These are phyloP conservation scores for Nannochloris sp. DNA, from an alignment of 139 green algal species.

Conservation along the genomic window DNA sequence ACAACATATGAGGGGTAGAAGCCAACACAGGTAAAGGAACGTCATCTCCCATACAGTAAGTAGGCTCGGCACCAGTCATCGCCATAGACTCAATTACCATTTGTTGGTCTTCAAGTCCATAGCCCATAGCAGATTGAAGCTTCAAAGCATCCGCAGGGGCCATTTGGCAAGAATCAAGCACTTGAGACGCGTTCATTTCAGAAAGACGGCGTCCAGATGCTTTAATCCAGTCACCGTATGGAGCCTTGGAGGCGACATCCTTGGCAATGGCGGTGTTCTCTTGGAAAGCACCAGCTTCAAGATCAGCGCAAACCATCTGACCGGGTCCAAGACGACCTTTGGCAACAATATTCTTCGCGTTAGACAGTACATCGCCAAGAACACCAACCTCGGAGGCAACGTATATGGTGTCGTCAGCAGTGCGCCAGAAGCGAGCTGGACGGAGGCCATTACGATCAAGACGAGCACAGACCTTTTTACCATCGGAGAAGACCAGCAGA, in stretches of 20 bases:
- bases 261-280: slow-evolving; percentile 79
- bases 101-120: slow-evolving; percentile 85
- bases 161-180: slow-evolving; percentile 40
- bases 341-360: slow-evolving; percentile 70
- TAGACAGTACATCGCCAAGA: slow-evolving; percentile 81
- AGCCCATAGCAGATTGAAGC: slow-evolving; percentile 57
- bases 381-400: slow-evolving; percentile 95
- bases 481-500: slow-evolving; percentile 96
- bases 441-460: slow-evolving; percentile 98
- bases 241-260: slow-evolving; percentile 55
- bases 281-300: slow-evolving; percentile 75
- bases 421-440: slow-evolving; percentile 94
- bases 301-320: slow-evolving; percentile 91
- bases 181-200: slow-evolving; percentile 37
- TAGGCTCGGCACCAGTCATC: slow-evolving; percentile 82
- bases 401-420: slow-evolving; percentile 92
- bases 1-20: slow-evolving; percentile 81
- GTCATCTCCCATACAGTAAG: slow-evolving; percentile 99
- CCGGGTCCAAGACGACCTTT: slow-evolving; percentile 95
- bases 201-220: slow-evolving; percentile 37
- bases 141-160: slow-evolving; percentile 44
- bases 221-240: slow-evolving; percentile 85
- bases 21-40: slow-evolving; percentile 92
- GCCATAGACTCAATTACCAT: slow-evolving; percentile 98
- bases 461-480: slow-evolving; percentile 77